A percentile compares a stretch with the other conserved stretches of the same genome.
Conservation (phyloP, 2,329 filamentous ascomycete species). For the Cytospora piceicola region DNA sequence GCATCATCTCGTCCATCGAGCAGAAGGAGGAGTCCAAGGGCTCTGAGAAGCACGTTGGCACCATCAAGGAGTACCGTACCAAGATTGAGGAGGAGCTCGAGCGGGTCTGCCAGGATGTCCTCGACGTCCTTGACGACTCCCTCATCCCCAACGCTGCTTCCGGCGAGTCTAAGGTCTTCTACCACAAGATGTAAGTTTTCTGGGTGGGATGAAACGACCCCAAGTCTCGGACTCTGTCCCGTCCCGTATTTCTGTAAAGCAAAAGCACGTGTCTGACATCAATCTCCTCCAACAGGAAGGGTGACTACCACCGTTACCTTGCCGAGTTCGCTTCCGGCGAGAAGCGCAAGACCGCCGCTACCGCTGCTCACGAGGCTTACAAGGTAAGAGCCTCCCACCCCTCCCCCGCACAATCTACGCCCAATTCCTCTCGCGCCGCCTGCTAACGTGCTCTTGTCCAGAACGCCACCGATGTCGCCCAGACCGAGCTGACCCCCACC, state of each 20-base stretch:
- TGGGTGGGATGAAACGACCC: not conserved
- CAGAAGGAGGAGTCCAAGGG: conserved; percentile 99
- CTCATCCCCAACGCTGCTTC: conserved; percentile 95
- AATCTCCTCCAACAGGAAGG: conserved; percentile 70
- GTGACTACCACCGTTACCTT: conserved; percentile 94
- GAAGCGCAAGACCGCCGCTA: conserved; percentile 87
- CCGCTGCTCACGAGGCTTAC: conserved; percentile 91
- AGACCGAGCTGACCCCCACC: conserved; percentile 95
- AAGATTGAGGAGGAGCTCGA: conserved; percentile 98
- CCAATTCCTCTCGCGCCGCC: not conserved
- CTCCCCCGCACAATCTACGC: not conserved
- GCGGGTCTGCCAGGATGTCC: conserved; percentile 97
- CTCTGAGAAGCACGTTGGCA: conserved; percentile 88
- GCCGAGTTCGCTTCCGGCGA: conserved; percentile 92
- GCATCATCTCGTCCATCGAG: conserved; percentile 99
- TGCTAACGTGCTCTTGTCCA: conserved; percentile 43
- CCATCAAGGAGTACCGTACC: conserved; percentile 95
- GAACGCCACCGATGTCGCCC: conserved; percentile 96
- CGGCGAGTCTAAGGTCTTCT: conserved; percentile 99
- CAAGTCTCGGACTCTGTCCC: not conserved
- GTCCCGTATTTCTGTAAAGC: too few relatives aligned
- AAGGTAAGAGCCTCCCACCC: conserved; percentile 67
- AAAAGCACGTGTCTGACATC: conserved; percentile 23
- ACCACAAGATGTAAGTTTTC: conserved; percentile 96
- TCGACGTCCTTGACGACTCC: conserved; percentile 89